Base-by-base conservation (phyloP, 768 basidiomycete genomes). In the Daedaleopsis sinensis region DNA sequence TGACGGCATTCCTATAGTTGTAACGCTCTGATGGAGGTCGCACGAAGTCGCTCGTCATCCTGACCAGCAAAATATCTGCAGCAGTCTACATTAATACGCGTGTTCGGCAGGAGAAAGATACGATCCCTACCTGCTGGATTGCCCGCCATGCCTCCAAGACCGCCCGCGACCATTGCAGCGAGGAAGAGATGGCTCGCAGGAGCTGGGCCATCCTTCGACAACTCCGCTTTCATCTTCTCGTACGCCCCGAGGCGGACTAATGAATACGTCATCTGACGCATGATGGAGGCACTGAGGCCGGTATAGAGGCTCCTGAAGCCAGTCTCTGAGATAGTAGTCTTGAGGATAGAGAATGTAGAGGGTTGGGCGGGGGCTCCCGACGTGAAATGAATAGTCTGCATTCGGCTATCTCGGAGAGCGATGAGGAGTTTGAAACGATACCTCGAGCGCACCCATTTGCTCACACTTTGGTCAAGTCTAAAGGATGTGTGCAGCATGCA, bases 201-300 rank as follows among this genome's bases (percentile, higher is more conserved):
- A n/a, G 86, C 79, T 12, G 77, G 79, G 3, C 84, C 80, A 36
- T 80, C 73, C 62, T 72, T 71, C 13, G 84, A 81, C 51, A 92
- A 70, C 15, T 76, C 76, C 19, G 77, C 74, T 69, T 93, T 93
- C 71, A 91, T 80, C 54, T 86, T 84, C 68, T 96, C 94, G 69
- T 95, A 94, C 21, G 80, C 84, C 23, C 93, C 93, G 35, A 95
- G 76, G 36, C 94, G 86, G 55, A 93, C 91, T 49, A 95, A 84
- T 0, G 92, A 92, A 69, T 96, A 96, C 11, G 92, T 88, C 93
- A 95, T 94, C 76, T 96, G 94, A 54, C 94, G 84, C 73, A 94
- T 79, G 23, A 94, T 73, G 3, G 93, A 92, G 5, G 93, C 93
- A 6, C 88, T 86, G 37, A 94, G 81, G 23, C 94, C 94, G 12